phyloP scores from a whole-genome alignment of 192 early-diverging fungal genomes.

The Coemansia sp. region DNA sequence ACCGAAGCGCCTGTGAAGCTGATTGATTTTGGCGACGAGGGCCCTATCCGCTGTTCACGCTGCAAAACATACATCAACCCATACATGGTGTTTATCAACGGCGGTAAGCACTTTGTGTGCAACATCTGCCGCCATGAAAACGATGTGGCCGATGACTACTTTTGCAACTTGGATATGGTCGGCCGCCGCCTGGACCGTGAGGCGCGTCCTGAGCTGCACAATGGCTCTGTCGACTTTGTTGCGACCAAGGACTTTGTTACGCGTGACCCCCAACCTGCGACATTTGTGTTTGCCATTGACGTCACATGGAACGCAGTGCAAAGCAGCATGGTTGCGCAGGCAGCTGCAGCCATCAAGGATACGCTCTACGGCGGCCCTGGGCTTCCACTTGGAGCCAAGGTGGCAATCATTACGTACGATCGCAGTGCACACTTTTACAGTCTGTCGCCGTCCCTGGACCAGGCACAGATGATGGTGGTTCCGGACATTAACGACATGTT shows the following conservation, averaged over 20 bases:
- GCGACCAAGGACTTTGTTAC: slow-evolving; percentile 71
- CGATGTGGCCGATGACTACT: slow-evolving; percentile 82
- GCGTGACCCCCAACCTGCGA: slow-evolving; percentile 65
- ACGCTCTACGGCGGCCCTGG: slow-evolving; percentile 64
- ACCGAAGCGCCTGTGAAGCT: slow-evolving; percentile 78
- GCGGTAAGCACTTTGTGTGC: slow-evolving; percentile 89
- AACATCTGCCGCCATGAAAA: slow-evolving; percentile 92
- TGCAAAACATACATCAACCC: slow-evolving; percentile 97
- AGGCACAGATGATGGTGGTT: slow-evolving; percentile 93
- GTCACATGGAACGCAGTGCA: slow-evolving; percentile 86
- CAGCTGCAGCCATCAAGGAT: slow-evolving; percentile 65
- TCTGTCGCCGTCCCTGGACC: slow-evolving; percentile 75
- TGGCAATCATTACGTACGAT: slow-evolving; percentile 92
- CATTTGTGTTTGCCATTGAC: slow-evolving; percentile 93
- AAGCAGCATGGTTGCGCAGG: slow-evolving; percentile 74
- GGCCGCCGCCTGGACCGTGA: slow-evolving; percentile 82
- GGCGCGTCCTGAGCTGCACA: slow-evolving; percentile 82
- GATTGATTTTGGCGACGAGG: slow-evolving; percentile 81
- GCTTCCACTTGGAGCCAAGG: slow-evolving; percentile 60
- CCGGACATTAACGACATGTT: slow-evolving; percentile 90
- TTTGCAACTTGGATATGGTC: slow-evolving; percentile 91
- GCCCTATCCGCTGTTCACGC: slow-evolving; percentile 84
- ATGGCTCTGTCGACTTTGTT: slow-evolving; percentile 88
- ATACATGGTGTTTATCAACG: slow-evolving; percentile 81
- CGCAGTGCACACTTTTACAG: slow-evolving; percentile 94